Conservation (phyloP, 2,329 filamentous ascomycete species). For the Clarireedia sp. region DNA sequence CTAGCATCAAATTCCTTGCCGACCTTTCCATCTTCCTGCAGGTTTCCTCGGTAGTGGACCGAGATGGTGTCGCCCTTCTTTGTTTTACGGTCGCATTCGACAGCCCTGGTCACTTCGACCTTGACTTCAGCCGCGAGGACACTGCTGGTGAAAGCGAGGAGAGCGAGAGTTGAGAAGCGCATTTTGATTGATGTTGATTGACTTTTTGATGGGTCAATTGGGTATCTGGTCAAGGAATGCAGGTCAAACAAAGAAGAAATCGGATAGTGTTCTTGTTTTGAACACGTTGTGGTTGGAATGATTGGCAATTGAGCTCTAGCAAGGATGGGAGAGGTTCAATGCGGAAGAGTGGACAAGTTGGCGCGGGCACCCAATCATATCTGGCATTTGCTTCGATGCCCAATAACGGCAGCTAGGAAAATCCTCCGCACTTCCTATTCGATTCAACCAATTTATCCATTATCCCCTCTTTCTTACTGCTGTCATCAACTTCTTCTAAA, state of each 20-base stretch:
- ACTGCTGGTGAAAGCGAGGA: constrained; percentile 24
- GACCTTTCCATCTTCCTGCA: constrained; percentile 45
- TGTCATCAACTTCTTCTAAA: too few species aligned
- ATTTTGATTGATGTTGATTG: constrained; percentile 16
- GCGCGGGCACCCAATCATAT: neutral
- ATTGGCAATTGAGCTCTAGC: neutral
- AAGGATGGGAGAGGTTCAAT: neutral
- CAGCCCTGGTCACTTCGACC: constrained; percentile 66
- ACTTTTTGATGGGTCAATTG: neutral
- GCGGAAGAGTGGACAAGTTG: neutral
- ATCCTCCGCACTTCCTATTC: neutral
- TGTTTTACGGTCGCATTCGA: constrained; percentile 74
- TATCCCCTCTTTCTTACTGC: neutral
- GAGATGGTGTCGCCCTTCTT: constrained; percentile 68
- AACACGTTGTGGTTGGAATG: neutral
- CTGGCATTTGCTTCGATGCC: too few species aligned
- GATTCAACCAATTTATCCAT: neutral
- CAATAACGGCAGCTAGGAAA: too few species aligned
- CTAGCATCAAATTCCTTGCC: constrained; percentile 79
- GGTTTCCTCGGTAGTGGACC: constrained; percentile 83
- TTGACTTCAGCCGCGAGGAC: constrained; percentile 44
- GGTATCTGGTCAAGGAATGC: neutral
- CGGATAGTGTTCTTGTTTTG: neutral
- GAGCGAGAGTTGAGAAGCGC: constrained; percentile 27
- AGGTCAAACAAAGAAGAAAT: neutral